Percentiles rank a stretch among this genome's conserved stretches.
phyloP scores from a whole-genome alignment of 805 yeast species.

The Hanseniaspora clermontiae region DNA sequence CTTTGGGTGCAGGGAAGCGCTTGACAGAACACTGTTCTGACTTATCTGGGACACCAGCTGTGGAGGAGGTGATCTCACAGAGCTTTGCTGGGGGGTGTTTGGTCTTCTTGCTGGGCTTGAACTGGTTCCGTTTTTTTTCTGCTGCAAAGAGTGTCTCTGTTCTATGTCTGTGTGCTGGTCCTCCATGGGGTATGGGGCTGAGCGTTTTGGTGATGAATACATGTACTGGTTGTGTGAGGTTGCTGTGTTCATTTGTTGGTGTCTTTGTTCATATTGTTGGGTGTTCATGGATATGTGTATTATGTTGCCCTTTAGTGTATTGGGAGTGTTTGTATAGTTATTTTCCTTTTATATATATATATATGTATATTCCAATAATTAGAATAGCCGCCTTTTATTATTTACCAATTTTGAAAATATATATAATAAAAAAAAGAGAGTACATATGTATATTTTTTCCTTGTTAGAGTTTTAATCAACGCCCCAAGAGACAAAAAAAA shows the following conservation, averaged over 20 bases:
- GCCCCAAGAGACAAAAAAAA: too few species aligned
- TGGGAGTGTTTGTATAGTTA: not conserved
- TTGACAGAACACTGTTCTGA: slow-evolving; percentile 4
- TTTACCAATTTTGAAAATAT: too few species aligned
- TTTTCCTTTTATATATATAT: too few species aligned
- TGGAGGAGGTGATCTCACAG: slow-evolving; percentile 7
- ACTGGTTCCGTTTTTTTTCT: not conserved
- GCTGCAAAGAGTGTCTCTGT: not conserved
- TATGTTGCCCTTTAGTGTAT: too few species aligned
- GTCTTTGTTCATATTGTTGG: not conserved
- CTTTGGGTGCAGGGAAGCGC: not conserved
- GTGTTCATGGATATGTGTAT: too few species aligned
- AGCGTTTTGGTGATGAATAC: not conserved
- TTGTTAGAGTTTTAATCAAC: too few species aligned
- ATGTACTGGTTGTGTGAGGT: not conserved
- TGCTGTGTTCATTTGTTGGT: not conserved
- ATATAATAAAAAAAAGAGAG: too few species aligned
- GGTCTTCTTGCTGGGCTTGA: not conserved
- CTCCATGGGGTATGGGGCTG: not conserved
- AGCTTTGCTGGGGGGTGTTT: not conserved
- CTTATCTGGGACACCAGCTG: slow-evolving; percentile 1
- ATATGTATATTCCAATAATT: too few species aligned
- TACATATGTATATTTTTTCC: too few species aligned
- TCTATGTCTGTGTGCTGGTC: not conserved
- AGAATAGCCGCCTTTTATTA: too few species aligned